Evolutionary conservation across 257 asterid species (phyloP), one percentile per base, ranked within the genome.

Genomic region (Petrea volubilis): DNA sequence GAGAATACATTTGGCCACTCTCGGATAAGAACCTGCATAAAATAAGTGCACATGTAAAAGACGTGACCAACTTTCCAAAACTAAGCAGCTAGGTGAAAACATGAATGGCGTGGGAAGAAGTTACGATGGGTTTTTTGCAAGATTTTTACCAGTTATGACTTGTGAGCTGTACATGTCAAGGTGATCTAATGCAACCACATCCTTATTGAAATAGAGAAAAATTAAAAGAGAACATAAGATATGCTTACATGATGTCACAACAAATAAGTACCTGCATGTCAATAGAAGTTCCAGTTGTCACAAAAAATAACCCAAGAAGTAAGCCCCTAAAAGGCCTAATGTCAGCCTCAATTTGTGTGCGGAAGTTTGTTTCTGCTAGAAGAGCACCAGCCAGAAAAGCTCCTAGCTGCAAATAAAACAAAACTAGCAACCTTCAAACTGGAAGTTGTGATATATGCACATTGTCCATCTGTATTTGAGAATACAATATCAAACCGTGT

Each of bases 261-360:
- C 33, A 28, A 24, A 71, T 64, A 14, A 60, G 60, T 84, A 94
- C 99, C 97, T 88, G 91, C 87, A 78, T 95, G 78, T 95, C 99
- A 71, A 95, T 85, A 69, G 99, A 95, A 81, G 95, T 82, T 68
- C 99, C 99, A 15, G 99, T 95, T 68, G 99, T 92, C 83, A 95
- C 98, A 68, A 95, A 95, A 80, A 95, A 95, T 78, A 95, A 81
- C 71, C 99, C 99, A 68, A 95, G 93, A 77, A 95, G 96, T 73
- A 95, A 83, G 73, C 99, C 99, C 81, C 98, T 81, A 79, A 95
- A 95, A 74, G 99, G 99, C 89, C 97, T 85, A 70, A 95, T 95
- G 84, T 95, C 99, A 74, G 99, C 99, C 86, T 95, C 99, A 74
- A 95, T 88, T 85, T 95, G 99, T 62, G 99, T 95, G 44, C 99